phyloP scores from a whole-genome alignment of 805 yeast genomes.

The Nakazawaea anatomiae region DNA sequence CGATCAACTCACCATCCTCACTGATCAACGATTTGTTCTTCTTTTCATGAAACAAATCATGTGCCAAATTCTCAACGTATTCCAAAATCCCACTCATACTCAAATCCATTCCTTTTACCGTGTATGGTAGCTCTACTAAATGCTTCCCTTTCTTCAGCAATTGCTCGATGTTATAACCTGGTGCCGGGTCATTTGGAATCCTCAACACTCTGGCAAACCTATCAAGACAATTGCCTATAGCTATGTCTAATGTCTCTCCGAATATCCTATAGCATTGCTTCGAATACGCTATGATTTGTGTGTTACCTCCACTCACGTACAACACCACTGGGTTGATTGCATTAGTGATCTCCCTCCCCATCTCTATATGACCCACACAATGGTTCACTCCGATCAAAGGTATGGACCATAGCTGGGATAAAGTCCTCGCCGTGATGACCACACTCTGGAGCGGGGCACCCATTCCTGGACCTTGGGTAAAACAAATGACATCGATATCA shows the following conservation, averaged over 20 bases:
- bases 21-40: conserved; percentile 33
- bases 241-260: conserved; percentile 98
- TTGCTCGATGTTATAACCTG: conserved; percentile 96
- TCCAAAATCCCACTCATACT: conserved; percentile 96
- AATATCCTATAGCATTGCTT: conserved; percentile 92
- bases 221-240: conserved; percentile 95
- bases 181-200: conserved; percentile 91
- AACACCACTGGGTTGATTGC: conserved; percentile 95
- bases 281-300: conserved; percentile 96
- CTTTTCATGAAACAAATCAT: conserved; percentile 52
- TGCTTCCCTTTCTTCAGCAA: conserved; percentile 68
- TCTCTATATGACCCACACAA: conserved; percentile 96
- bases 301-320: conserved; percentile 97
- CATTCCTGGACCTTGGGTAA: conserved; percentile 99
- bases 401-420: conserved; percentile 69
- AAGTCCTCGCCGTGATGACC: conserved; percentile 85
- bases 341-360: conserved; percentile 99
- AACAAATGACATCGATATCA: conserved; percentile 77
- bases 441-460: conserved; percentile 97
- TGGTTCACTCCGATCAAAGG: conserved; percentile 96
- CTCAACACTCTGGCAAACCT: conserved; percentile 88
- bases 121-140: conserved; percentile 79
- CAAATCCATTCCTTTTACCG: conserved; percentile 98
- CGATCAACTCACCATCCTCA: conserved; percentile 42
- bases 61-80: conserved; percentile 73